phyloP scores from a whole-genome alignment of 129 eudicot genomes.

The Helianthus annuus region DNA sequence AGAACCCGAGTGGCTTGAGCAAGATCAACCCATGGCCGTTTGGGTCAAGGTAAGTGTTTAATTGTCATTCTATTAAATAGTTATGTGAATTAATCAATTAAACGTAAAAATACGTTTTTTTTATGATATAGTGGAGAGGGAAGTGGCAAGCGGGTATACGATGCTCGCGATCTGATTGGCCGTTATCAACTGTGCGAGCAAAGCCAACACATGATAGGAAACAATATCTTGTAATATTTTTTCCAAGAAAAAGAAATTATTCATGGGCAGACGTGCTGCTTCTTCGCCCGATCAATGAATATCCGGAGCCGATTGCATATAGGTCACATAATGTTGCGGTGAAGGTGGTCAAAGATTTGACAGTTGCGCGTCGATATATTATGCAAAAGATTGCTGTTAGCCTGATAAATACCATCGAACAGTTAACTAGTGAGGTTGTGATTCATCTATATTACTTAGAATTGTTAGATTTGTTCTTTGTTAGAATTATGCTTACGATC shows the following conservation, averaged over 20 bases:
- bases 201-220: slow-evolving; percentile 96
- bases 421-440: slow-evolving; percentile 72
- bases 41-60: slow-evolving; percentile 86
- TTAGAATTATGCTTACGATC: background rate
- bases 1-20: slow-evolving; percentile 57
- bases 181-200: slow-evolving; percentile 77
- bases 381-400: slow-evolving; percentile 87
- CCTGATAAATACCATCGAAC: slow-evolving; percentile 79
- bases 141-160: slow-evolving; percentile 97
- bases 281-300: slow-evolving; percentile 83
- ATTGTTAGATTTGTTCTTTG: slow-evolving; percentile 8
- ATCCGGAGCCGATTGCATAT: slow-evolving; percentile 87
- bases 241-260: slow-evolving; percentile 78
- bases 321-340: slow-evolving; percentile 68
- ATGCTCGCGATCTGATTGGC: slow-evolving; percentile 95
- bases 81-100: background rate
- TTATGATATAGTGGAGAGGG: slow-evolving; percentile 81
- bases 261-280: slow-evolving; percentile 94
- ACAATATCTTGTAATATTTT: slow-evolving; percentile 86
- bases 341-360: slow-evolving; percentile 83
- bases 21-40: slow-evolving; percentile 76
- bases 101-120: background rate
- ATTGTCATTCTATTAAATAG: background rate
- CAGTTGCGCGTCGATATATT: slow-evolving; percentile 75
- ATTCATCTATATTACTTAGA: background rate